Conservation (phyloP, 257 asterid species). For the Haberlea rhodopensis region DNA sequence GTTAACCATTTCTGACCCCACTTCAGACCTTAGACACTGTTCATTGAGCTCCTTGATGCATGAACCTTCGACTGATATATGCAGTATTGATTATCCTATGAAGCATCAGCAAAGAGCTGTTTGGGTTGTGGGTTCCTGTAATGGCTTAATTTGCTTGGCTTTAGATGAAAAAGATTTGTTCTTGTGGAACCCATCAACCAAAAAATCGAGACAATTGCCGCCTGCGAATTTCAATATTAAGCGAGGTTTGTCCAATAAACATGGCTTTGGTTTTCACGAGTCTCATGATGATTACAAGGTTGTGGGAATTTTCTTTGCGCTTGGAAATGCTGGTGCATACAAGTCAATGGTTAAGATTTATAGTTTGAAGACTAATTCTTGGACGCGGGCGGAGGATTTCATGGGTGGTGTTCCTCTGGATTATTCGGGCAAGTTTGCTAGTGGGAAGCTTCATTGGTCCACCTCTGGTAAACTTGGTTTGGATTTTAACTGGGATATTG, state of each 20-base stretch:
- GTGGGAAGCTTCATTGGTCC: constrained; percentile 50
- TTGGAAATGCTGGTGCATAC: constrained; percentile 16
- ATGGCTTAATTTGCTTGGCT: constrained; percentile 46
- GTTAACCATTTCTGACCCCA: constrained; percentile 25
- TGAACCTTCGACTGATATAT: constrained; percentile 16
- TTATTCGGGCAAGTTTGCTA: constrained; percentile 34
- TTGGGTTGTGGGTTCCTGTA: constrained; percentile 40
- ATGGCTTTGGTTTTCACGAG: constrained; percentile 48
- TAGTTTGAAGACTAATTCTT: constrained; percentile 39
- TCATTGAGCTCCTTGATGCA: constrained; percentile 30
- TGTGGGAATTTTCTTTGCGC: constrained; percentile 32
- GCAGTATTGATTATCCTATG: constrained; percentile 29
- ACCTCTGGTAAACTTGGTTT: constrained; percentile 12
- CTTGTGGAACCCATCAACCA: constrained; percentile 51
- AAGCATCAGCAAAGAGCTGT: constrained; percentile 22
- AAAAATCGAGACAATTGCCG: constrained; percentile 35
- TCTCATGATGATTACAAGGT: constrained; percentile 48
- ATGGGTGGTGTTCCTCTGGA: constrained; percentile 29
- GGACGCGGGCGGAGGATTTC: constrained; percentile 43
- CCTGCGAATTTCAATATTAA: constrained; percentile 2
- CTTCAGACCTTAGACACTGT: constrained; percentile 31
- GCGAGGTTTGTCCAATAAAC: constrained; percentile 25
- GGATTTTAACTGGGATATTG: constrained; percentile 27
- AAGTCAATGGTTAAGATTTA: constrained; percentile 35
- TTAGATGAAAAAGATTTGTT: constrained; percentile 26